Evolutionary conservation across 2,329 filamentous ascomycete genomes (phyloP).

Genomic region (Epichloe aotearoae): DNA sequence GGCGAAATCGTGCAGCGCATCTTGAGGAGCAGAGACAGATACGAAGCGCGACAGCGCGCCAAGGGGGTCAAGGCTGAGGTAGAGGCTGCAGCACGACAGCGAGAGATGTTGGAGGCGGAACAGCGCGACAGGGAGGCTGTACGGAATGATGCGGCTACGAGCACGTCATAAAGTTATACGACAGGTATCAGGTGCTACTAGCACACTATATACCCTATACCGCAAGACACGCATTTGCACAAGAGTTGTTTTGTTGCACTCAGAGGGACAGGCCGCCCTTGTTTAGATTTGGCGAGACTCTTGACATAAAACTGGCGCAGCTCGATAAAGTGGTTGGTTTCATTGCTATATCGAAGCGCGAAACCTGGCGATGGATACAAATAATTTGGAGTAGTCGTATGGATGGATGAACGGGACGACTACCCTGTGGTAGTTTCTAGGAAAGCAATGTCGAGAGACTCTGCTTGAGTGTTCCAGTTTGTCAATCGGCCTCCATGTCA

Average conservation of each 20-base stretch:
- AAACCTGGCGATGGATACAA: no score
- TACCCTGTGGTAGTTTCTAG: no score
- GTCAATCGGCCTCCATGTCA: no score
- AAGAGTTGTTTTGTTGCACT: background rate
- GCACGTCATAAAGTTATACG: background rate
- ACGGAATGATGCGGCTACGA: slow-evolving; percentile 6
- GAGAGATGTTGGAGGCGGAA: slow-evolving; percentile 50
- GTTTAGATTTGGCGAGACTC: no score
- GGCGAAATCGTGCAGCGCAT: slow-evolving; percentile 86
- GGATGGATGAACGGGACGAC: no score
- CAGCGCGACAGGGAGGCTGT: slow-evolving; percentile 35
- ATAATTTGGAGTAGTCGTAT: no score
- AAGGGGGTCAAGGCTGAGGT: slow-evolving; percentile 78
- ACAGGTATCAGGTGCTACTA: background rate
- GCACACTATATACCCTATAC: background rate
- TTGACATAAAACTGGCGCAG: no score
- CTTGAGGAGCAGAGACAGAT: slow-evolving; percentile 70
- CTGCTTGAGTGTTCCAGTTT: no score
- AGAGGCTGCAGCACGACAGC: slow-evolving; percentile 51
- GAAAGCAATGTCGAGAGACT: no score
- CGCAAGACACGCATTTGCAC: background rate
- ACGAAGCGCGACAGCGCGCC: slow-evolving; percentile 79
- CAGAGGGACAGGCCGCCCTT: background rate
- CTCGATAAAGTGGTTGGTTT: no score
- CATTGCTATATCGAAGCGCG: no score